Base-by-base conservation (phyloP, 2,329 filamentous ascomycete genomes). In the Ophidiomyces ophidiicola region DNA sequence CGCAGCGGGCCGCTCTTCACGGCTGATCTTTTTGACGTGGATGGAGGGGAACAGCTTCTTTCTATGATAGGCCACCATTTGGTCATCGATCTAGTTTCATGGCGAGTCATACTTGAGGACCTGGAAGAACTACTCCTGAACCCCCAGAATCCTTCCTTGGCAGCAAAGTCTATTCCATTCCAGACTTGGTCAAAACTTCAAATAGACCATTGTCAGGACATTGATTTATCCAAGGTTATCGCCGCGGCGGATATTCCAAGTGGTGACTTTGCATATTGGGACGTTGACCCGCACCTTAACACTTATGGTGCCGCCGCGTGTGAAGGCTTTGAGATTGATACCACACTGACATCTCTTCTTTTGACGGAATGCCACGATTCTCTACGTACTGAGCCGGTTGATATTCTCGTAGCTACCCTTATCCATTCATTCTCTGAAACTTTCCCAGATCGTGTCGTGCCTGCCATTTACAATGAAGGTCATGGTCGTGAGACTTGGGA, bases 391-490 rank as follows among this genome's bases (percentile, higher is more conserved):
- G 59, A 63, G 28, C 53, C 58, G 1, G 46, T 62, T 28, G 60
- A 63, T 37, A 44, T 63, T 10, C 40, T 63, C 6, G 50, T 63
- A 8, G 47, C 59, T 8, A 48, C 60, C 41, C 41, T 59, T 55
- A 42, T 64, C 50, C 36, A 67, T 33, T 68, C 67, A 0, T 70
- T 70, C 48, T 49, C 49, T 5, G 56, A 54, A 12, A 53, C 56
- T 0, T 71, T 71, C 43, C 50, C 53, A 0, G 62, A 67, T 29
- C 55, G 68, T 20, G 48, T 52, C 3, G 47, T 58, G 2, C 61
- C 66, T 0, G 61, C 63, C 0, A 57, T 71, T 10, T 68, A 65
- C 46, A 69, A 67, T 31, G 68, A 71, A 50, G 64, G 66, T 1
- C 66, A 70, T 41, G 67, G 67, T 5, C 60, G 67, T 17, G 66